phyloP scores from a whole-genome alignment of 2,329 filamentous ascomycete genomes.

The Corinectria fuckeliana region DNA sequence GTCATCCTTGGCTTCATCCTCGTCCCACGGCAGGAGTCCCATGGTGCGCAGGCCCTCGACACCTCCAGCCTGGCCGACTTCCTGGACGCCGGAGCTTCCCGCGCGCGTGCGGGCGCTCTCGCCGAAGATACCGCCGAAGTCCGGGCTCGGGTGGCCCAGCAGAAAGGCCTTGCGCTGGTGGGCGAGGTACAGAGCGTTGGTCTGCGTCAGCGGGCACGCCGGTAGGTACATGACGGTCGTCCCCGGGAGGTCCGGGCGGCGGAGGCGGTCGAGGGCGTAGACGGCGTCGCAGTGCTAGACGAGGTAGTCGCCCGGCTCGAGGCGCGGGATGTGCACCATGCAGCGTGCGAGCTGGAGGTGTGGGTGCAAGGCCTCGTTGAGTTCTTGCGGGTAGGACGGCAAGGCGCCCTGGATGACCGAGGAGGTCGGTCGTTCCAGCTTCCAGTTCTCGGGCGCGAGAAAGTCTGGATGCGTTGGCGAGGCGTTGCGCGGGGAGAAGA shows the following conservation, averaged over 20 bases:
- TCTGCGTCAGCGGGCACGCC: conserved; percentile 50
- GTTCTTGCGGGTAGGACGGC: conserved; percentile 72
- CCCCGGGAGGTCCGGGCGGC: conserved; percentile 28
- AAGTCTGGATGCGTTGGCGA: conserved; percentile 46
- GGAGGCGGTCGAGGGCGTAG: conserved; percentile 69
- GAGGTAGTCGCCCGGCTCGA: conserved; percentile 77
- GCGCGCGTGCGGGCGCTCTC: conserved; percentile 44
- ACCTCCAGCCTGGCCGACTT: conserved; percentile 49
- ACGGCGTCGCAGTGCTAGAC: conserved; percentile 76
- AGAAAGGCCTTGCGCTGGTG: conserved; percentile 52
- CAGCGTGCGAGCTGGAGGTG: conserved; percentile 69
- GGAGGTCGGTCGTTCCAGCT: conserved; percentile 50
- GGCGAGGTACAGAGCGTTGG: conserved; percentile 50
- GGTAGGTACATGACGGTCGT: conserved; percentile 49
- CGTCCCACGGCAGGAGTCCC: conserved; percentile 51
- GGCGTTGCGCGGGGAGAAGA: conserved; percentile 61
- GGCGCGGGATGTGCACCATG: conserved; percentile 72
- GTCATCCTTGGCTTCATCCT: conserved; percentile 43
- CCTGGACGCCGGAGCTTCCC: conserved; percentile 45
- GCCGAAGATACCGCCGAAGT: conserved; percentile 45
- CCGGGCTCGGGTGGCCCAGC: conserved; percentile 48
- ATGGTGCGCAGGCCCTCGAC: conserved; percentile 49
- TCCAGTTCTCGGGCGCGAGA: conserved; percentile 60
- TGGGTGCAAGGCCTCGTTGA: conserved; percentile 69
- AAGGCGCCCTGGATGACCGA: conserved; percentile 71